phyloP scores from a whole-genome alignment of 164 flowering plant genomes.

The Dillenia suffruticosa region DNA sequence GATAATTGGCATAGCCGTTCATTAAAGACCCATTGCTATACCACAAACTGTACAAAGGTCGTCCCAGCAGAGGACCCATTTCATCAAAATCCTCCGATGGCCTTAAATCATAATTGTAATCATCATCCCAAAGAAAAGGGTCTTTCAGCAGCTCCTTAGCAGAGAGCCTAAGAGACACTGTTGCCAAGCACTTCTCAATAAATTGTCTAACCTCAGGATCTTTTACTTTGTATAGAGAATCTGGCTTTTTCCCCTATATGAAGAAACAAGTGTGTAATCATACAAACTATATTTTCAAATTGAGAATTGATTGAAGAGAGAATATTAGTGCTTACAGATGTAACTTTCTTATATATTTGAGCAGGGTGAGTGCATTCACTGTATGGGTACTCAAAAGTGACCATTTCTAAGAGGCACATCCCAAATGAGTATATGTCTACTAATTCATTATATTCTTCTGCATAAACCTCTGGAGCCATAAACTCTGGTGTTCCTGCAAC shows the following conservation, averaged over 20 bases:
- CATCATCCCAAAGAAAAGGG: constrained; percentile 81
- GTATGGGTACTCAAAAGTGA: constrained; percentile 96
- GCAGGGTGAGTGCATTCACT: constrained; percentile 96
- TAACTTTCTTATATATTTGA: constrained; percentile 95
- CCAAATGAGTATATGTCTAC: constrained; percentile 98
- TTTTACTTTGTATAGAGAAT: constrained; percentile 69
- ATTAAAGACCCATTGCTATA: constrained; percentile 19
- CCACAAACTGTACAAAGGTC: constrained; percentile 28
- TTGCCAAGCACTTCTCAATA: constrained; percentile 86
- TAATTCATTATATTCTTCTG: constrained; percentile 92
- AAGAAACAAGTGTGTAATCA: constrained; percentile 1
- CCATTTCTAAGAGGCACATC: constrained; percentile 97
- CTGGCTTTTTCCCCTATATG: constrained; percentile 82
- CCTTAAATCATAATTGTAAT: constrained; percentile 39
- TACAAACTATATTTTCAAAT: background rate
- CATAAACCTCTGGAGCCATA: constrained; percentile 98
- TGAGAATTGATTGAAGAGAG: background rate
- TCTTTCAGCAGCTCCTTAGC: constrained; percentile 84
- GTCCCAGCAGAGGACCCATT: constrained; percentile 28
- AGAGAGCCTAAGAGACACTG: constrained; percentile 65
- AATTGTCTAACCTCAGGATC: constrained; percentile 82
- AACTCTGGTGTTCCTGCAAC: constrained; percentile 93
- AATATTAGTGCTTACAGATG: constrained; percentile 53
- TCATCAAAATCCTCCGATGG: constrained; percentile 31
- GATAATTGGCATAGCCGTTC: constrained; percentile 32